These are phyloP conservation scores for Melaleuca quinquenervia DNA, from an alignment of 345 rosid genomes.

Conservation along the genomic window DNA sequence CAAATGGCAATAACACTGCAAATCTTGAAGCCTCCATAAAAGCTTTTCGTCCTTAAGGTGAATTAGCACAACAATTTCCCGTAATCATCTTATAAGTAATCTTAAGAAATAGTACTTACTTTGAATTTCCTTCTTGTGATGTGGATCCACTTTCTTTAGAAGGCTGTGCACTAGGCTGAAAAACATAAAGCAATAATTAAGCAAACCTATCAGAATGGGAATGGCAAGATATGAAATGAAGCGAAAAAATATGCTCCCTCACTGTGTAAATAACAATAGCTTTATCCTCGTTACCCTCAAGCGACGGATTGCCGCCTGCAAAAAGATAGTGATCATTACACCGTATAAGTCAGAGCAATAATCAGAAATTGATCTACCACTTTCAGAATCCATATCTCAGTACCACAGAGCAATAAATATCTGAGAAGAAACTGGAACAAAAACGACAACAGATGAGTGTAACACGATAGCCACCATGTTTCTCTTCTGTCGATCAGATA, in stretches of 20 bases:
- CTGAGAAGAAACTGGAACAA: not conserved
- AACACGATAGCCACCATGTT: not conserved
- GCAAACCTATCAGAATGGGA: not conserved
- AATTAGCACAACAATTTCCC: not conserved
- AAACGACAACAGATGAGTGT: not conserved
- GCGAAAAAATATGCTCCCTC: slow-evolving; percentile 1
- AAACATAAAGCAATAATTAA: slow-evolving; percentile 7
- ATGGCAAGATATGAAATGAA: not conserved
- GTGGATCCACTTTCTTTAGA: slow-evolving; percentile 46
- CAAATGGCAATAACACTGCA: not conserved
- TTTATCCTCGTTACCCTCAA: slow-evolving; percentile 55
- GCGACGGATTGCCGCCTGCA: slow-evolving; percentile 37
- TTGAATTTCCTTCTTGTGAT: slow-evolving; percentile 50
- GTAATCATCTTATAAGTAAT: not conserved
- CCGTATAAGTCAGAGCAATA: slow-evolving; percentile 1
- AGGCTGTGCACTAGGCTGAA: slow-evolving; percentile 60
- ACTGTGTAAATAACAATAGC: slow-evolving; percentile 89
- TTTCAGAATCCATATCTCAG: not conserved
- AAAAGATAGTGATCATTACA: not conserved
- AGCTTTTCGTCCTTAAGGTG: not conserved
- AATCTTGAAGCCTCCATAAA: not conserved
- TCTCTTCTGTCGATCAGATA: not conserved
- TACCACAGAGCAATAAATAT: not conserved
- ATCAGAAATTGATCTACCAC: not conserved
- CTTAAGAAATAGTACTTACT: slow-evolving; percentile 27